Percentiles rank a stretch among this genome's conserved stretches.
phyloP scores from a whole-genome alignment of 768 basidiomycete species.

The Lactarius deliciosus region DNA sequence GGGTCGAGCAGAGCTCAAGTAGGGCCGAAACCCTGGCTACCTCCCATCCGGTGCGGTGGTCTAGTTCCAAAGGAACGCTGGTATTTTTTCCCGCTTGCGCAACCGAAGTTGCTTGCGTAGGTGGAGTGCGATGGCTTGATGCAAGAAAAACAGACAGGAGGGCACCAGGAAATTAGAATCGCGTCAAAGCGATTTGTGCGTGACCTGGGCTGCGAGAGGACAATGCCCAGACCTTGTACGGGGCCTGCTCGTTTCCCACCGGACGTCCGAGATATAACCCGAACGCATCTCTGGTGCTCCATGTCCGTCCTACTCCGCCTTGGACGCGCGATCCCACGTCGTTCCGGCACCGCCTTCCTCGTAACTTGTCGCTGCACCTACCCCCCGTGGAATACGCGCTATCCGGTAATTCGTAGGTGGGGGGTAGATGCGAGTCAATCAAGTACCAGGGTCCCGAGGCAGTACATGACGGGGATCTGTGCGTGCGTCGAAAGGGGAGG shows the following conservation, averaged over 20 bases:
- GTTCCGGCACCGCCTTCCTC: constrained; percentile 29
- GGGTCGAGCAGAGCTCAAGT: constrained; percentile 28
- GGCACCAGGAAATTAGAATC: constrained; percentile 19
- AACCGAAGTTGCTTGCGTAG: neutral
- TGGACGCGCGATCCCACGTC: constrained; percentile 16
- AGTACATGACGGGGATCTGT: constrained; percentile 24
- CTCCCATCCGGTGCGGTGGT: constrained; percentile 23
- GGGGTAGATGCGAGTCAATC: constrained; percentile 3
- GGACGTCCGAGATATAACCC: constrained; percentile 3
- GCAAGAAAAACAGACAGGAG: constrained; percentile 16
- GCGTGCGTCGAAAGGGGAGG: constrained; percentile 7
- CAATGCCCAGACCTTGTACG: constrained; percentile 4
- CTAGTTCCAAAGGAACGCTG: constrained; percentile 22
- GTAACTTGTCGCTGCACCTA: constrained; percentile 11
- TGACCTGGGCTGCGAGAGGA: constrained; percentile 7
- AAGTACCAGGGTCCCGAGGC: constrained; percentile 27
- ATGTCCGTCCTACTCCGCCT: constrained; percentile 6
- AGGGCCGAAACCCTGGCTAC: constrained; percentile 22
- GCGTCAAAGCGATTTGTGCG: constrained; percentile 13
- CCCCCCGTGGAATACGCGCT: constrained; percentile 13
- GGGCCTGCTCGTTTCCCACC: constrained; percentile 20
- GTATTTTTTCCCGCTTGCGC: constrained; percentile 3
- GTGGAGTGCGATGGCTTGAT: constrained; percentile 8
- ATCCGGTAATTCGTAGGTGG: constrained; percentile 8
- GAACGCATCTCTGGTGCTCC: constrained; percentile 15